A percentile compares a stretch with the other conserved stretches of the same genome.
phyloP scores from a whole-genome alignment of 345 rosid genomes.

The Gossypium arboreum region DNA sequence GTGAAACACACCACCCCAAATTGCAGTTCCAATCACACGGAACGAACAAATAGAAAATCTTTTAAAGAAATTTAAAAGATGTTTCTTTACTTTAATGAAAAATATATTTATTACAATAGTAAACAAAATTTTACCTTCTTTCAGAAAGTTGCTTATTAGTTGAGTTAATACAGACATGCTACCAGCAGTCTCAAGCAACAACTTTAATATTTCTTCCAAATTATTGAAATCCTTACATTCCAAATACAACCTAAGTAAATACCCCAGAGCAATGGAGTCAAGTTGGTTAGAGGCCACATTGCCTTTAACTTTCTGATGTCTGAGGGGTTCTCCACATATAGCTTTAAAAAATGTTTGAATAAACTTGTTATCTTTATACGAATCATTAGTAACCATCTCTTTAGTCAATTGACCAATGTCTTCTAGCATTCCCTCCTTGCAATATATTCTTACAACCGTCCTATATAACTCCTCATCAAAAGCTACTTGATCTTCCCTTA shows the following conservation, averaged over 20 bases:
- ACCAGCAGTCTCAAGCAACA: constrained; percentile 44
- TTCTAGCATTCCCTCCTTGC: constrained; percentile 58
- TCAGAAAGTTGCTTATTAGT: constrained; percentile 43
- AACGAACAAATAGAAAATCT: neutral
- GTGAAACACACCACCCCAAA: neutral
- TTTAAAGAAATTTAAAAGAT: neutral
- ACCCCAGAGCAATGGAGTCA: constrained; percentile 51
- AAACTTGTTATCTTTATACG: constrained; percentile 42
- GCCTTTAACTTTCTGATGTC: constrained; percentile 23
- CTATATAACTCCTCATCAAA: constrained; percentile 57
- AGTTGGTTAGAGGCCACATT: constrained; percentile 25
- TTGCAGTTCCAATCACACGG: constrained; percentile 1
- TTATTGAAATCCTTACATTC: constrained; percentile 29
- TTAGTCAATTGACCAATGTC: constrained; percentile 45
- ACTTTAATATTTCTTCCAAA: constrained; percentile 40
- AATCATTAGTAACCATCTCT: constrained; percentile 41
- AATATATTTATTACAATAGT: neutral
- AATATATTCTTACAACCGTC: constrained; percentile 49
- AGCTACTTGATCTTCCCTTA: constrained; percentile 43
- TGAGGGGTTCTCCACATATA: constrained; percentile 27
- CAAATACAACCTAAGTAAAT: constrained; percentile 49
- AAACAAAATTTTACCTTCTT: constrained; percentile 43
- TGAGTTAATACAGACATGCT: constrained; percentile 49
- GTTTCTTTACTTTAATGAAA: neutral
- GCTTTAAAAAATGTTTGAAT: constrained; percentile 48